Percentiles rank a stretch among this genome's conserved stretches.
Evolutionary conservation across 2,329 filamentous ascomycete species (phyloP).

Genomic region (Pseudofabraea citricarpa): DNA sequence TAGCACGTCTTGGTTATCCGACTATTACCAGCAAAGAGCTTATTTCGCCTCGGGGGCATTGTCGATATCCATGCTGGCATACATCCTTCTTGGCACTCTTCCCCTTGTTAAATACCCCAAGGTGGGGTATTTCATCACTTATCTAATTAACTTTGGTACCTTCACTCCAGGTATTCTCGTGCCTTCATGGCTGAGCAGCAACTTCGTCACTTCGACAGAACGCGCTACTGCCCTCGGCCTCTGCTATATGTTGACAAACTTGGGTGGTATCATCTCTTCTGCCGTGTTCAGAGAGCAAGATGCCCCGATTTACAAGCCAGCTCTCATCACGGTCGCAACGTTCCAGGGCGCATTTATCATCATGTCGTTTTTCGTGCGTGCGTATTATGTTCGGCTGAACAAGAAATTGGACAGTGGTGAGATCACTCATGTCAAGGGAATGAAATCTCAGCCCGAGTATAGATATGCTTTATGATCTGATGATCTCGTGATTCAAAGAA

Average conservation of each 20-base stretch:
- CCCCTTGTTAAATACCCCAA: slow-evolving; percentile 58
- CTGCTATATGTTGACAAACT: slow-evolving; percentile 31
- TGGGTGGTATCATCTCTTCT: slow-evolving; percentile 62
- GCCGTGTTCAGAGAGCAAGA: slow-evolving; percentile 63
- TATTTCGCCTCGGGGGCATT: slow-evolving; percentile 70
- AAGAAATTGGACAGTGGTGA: not conserved
- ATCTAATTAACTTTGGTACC: slow-evolving; percentile 11
- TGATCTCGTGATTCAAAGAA: no score
- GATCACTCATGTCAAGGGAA: not conserved
- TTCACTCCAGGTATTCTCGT: slow-evolving; percentile 5
- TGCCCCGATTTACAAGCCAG: slow-evolving; percentile 58
- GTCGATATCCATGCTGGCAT: slow-evolving; percentile 66
- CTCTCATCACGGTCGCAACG: slow-evolving; percentile 56
- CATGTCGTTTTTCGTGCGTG: not conserved
- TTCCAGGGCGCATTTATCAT: slow-evolving; percentile 30
- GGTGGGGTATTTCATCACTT: slow-evolving; percentile 29
- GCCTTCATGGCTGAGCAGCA: not conserved
- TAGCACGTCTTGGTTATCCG: slow-evolving; percentile 64
- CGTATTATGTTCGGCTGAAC: not conserved
- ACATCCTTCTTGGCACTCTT: slow-evolving; percentile 71
- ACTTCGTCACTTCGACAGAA: not conserved
- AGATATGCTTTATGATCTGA: not conserved
- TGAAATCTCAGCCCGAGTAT: not conserved
- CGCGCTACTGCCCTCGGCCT: not conserved
- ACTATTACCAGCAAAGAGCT: slow-evolving; percentile 37